Percentiles rank a stretch among this genome's conserved stretches.
Evolutionary conservation across 805 yeast genomes (phyloP).

Genomic region (Hanseniaspora nectarophila): DNA sequence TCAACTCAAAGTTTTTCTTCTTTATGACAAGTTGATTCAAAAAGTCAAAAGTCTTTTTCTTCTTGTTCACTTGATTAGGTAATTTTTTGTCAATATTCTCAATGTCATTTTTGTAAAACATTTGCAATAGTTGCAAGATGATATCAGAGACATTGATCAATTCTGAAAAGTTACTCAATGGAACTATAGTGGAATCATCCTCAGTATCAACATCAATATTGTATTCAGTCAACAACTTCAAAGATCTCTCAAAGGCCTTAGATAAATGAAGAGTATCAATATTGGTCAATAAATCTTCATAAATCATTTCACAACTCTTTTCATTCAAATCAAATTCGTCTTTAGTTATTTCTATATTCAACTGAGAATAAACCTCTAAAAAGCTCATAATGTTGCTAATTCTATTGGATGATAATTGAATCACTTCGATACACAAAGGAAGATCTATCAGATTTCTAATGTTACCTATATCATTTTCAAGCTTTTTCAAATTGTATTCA

Average conservation of each 20-base stretch:
- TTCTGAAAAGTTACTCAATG: constrained; percentile 76
- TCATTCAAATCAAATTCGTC: constrained; percentile 11
- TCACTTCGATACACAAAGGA: constrained; percentile 59
- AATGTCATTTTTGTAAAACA: constrained; percentile 80
- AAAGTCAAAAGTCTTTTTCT: constrained; percentile 55
- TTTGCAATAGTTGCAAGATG: constrained; percentile 81
- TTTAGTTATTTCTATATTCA: constrained; percentile 20
- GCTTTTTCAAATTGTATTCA: constrained; percentile 68
- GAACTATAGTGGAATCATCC: constrained; percentile 47
- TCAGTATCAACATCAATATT: constrained; percentile 37
- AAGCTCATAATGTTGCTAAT: constrained; percentile 47
- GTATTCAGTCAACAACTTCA: constrained; percentile 55
- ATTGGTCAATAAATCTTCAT: constrained; percentile 49
- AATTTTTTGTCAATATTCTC: constrained; percentile 35
- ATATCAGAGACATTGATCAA: constrained; percentile 86
- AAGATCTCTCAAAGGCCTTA: constrained; percentile 74
- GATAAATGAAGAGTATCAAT: constrained; percentile 66
- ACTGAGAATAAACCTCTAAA: constrained; percentile 22
- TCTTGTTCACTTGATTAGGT: constrained; percentile 32
- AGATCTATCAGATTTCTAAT: constrained; percentile 68
- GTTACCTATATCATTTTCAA: constrained; percentile 62
- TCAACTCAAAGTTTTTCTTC: constrained; percentile 68
- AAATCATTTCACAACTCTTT: constrained; percentile 43
- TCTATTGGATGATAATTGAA: constrained; percentile 55
- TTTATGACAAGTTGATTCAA: constrained; percentile 63